Evolutionary conservation across 2,329 filamentous ascomycete species (phyloP), one percentile per base, ranked within the genome.

Genomic region (Fusarium secorum): DNA sequence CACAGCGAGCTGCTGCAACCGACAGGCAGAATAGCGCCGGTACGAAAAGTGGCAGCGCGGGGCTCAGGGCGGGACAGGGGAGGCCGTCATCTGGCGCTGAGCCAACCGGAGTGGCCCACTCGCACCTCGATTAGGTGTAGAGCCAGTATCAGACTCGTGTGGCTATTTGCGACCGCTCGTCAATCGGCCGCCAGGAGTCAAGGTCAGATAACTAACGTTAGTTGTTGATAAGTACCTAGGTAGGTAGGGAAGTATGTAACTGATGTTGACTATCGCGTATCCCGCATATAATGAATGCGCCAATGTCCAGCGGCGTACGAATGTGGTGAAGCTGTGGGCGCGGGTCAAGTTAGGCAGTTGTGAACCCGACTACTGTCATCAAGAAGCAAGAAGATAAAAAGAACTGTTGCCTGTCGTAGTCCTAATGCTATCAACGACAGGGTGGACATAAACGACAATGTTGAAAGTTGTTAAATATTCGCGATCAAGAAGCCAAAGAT

Each of bases 31-130:
- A 74, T 72, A 71, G 64, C 60, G 54, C 67, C 52, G 70, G 70
- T 73, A 63, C 67, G 49, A 73, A 73, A 69, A 64, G 74, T 75
- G 64, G 67, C 72, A 74, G 75, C 75, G 75, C 76, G 75, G 73
- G 76, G 76, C 75, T 78, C 73, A 71, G 70, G 65, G 66, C 70
- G 68, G 73, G 70, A 76, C 74, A 76, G 69, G 75, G 74, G 74
- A 73, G 66, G 52, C 72, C 72, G 73, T 76, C 75, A 76, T 76
- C 73, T 76, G 75, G 75, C 73, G 75, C 73, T 76, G 73, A 76
- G 74, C 73, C 74, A 76, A 76, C 74, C 68, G 63, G 70, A 75
- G 62, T 54, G 74, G 73, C 66, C 74, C 75, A 76, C 75, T 62
- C 63, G 61, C 64, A 66, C 64, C 67, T 74, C 60, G 51, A 66